Conservation (phyloP, 2,329 filamentous ascomycete species). For the Immersiporthe knoxdaviesiana region DNA sequence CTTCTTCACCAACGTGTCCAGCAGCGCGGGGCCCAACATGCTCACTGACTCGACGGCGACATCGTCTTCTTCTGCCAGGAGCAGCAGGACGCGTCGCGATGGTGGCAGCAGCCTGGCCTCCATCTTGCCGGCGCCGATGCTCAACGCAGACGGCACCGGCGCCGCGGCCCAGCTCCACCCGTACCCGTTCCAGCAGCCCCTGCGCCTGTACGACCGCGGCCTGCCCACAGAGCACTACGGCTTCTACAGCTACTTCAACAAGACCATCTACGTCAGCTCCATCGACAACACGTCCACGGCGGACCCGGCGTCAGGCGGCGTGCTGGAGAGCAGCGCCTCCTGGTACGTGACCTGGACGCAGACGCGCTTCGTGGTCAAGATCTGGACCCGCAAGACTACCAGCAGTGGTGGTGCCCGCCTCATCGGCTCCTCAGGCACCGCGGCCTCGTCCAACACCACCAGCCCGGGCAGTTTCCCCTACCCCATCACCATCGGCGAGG, state of each 20-base stretch:
- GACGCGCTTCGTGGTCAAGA: conserved; percentile 65
- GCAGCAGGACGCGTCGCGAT: conserved; percentile 34
- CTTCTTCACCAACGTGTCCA: conserved; percentile 57
- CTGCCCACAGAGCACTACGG: conserved; percentile 84
- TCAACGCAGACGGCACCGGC: conserved; percentile 71
- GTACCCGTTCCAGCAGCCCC: conserved; percentile 71
- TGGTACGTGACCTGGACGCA: conserved; percentile 62
- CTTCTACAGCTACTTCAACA: conserved; percentile 91
- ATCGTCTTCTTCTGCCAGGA: conserved; percentile 28
- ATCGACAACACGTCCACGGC: conserved; percentile 46
- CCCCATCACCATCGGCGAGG: conserved; percentile 62
- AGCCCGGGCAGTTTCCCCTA: conserved; percentile 66
- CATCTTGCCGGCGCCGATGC: conserved; percentile 65
- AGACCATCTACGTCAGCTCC: conserved; percentile 79
- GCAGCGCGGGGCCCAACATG: conserved; percentile 37
- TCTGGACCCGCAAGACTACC: conserved; percentile 60
- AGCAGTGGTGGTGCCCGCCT: conserved; percentile 50
- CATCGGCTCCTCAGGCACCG: conserved; percentile 36
- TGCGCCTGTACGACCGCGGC: conserved; percentile 84
- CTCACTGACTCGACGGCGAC: conserved; percentile 25
- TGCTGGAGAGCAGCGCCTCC: conserved; percentile 55
- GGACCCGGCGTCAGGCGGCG: conserved; percentile 56
- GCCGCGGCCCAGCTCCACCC: conserved; percentile 74
- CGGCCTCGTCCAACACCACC: conserved; percentile 36
- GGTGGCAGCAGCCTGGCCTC: conserved; percentile 49